Evolutionary conservation across 805 yeast genomes (phyloP).

Genomic region (Ascoidea asiatica): DNA sequence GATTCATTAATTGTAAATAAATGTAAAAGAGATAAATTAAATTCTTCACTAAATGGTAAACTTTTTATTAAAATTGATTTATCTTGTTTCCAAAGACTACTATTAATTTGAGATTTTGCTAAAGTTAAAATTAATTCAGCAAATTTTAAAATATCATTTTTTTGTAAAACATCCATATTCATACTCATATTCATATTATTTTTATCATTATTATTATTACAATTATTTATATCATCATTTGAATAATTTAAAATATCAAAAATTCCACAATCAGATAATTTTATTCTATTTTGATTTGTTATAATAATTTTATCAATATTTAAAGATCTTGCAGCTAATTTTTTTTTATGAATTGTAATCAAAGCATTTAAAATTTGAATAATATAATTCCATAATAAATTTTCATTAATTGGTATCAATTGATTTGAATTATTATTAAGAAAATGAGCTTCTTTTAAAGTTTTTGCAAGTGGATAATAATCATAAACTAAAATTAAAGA

Average conservation of each 20-base stretch:
- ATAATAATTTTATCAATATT: conserved; percentile 60
- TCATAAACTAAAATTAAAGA: conserved; percentile 74
- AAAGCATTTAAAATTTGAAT: conserved; percentile 66
- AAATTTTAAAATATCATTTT: conserved; percentile 41
- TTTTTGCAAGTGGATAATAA: conserved; percentile 64
- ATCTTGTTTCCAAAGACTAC: not conserved
- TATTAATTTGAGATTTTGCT: conserved; percentile 15
- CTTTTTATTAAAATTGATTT: not conserved
- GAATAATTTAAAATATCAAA: conserved; percentile 46
- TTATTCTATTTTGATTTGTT: conserved; percentile 57
- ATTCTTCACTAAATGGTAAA: not conserved
- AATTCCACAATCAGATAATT: conserved; percentile 60
- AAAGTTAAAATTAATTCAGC: conserved; percentile 51
- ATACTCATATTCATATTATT: conserved; percentile 5
- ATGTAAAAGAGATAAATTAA: not conserved
- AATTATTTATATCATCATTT: conserved; percentile 10
- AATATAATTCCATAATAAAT: conserved; percentile 60
- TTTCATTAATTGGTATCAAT: conserved; percentile 18
- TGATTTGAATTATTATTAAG: conserved; percentile 14
- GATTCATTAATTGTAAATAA: not conserved
- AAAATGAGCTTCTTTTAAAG: conserved; percentile 59
- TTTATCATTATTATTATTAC: conserved; percentile 4
- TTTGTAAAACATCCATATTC: conserved; percentile 24
- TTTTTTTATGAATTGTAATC: conserved; percentile 48
- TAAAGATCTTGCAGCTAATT: conserved; percentile 48